Conservation (phyloP, 1,139 yeast species). For the Meyerozyma elateridarum region DNA sequence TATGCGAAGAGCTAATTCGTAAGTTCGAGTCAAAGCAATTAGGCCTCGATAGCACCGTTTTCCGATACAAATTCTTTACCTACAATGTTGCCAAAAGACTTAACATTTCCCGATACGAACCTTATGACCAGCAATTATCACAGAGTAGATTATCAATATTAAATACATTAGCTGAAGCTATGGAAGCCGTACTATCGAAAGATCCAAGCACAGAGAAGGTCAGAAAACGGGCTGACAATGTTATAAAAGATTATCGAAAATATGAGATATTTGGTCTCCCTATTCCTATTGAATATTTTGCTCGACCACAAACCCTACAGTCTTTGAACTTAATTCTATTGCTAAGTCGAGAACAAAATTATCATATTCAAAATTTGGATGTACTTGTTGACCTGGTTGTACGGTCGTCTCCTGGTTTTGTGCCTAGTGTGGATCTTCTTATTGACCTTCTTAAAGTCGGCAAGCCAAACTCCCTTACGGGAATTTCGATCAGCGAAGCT, state of each 20-base stretch:
- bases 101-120: not conserved
- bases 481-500: not conserved
- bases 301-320: not conserved
- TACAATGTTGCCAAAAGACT: not conserved
- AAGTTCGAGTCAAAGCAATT: not conserved
- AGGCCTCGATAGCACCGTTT: not conserved
- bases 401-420: not conserved
- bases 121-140: not conserved
- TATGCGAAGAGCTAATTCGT: not conserved
- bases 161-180: not conserved
- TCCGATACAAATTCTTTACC: slow-evolving; percentile 1
- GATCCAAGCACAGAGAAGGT: not conserved
- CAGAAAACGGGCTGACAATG: not conserved
- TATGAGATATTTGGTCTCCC: no score
- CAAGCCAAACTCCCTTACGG: not conserved
- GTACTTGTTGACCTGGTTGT: not conserved
- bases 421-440: not conserved
- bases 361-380: not conserved
- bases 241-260: not conserved
- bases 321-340: not conserved
- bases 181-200: not conserved
- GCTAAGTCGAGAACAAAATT: not conserved
- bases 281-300: not conserved
- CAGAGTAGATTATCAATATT: not conserved
- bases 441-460: not conserved